Base-by-base conservation (phyloP, 2,329 filamentous ascomycete species). In the Stemphylium vesicarium region DNA sequence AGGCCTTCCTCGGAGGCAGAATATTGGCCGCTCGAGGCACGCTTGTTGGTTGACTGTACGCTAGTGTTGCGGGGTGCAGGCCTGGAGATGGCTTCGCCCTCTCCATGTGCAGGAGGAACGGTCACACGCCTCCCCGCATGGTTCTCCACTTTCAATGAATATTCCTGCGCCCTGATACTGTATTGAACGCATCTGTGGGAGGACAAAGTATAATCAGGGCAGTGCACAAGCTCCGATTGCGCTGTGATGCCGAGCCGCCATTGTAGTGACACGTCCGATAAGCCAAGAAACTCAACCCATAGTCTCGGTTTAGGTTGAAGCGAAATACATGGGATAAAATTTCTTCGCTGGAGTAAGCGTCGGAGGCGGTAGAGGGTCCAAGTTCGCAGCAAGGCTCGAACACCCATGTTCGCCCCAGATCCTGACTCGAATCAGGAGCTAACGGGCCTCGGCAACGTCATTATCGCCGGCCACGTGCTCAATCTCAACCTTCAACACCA, bases 401-500 rank as follows among this genome's bases (percentile, higher is more conserved):
- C 31, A 49, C 15, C 38, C 45, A 29, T 37, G 47, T 29, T 16
- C 16, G 16, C 40, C 22, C 47, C 16, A 31, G 22, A 40, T 44
- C 40, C 32, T 36, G 52, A 40, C 40, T 51, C 46, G 52, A 16
- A 18, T 20, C 22, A 29, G 26, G 38, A 22, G 22, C 29, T 41
- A 40, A 35, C n/a, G 29, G n/a, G 33, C 35, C 52, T 55, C 36
- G 52, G 52, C 52, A 51, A 31, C 47, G 47, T 51, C 52, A 51
- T 45, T 13, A 32, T 45, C 33, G 40, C 47, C 40, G 42, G 36
- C 35, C 47, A 50, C 47, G 40, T 43, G 45, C 51, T 39, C 20
- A 20, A 16, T 35, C 41, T 36, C 37, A 22, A 35, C 40, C 35
- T 22, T 55, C 40, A 55, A 45, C 47, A 55, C 51, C 51, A 53